phyloP scores from a whole-genome alignment of 2,329 filamentous ascomycete genomes.

The Hirsutella thompsonii region DNA sequence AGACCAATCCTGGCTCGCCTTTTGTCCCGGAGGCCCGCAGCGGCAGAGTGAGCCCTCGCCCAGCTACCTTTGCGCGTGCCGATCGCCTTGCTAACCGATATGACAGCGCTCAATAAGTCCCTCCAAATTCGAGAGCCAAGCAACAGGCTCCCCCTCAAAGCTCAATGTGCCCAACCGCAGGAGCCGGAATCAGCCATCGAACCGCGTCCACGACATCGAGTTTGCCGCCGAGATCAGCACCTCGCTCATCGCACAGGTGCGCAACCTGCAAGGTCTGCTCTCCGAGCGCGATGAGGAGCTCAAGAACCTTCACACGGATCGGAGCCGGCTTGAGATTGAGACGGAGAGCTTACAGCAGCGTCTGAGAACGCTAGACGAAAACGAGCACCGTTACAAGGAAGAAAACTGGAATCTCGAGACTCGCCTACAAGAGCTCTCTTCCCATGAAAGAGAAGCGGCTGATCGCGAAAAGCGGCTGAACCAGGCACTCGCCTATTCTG shows the following conservation, averaged over 20 bases:
- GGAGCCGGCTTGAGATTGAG: constrained; percentile 70
- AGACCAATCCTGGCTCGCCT: constrained; percentile 39
- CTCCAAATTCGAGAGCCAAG: constrained; percentile 72
- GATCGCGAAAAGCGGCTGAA: constrained; percentile 76
- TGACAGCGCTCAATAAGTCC: constrained; percentile 55
- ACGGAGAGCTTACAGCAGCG: constrained; percentile 68
- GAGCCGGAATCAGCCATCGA: constrained; percentile 78
- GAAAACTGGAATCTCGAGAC: constrained; percentile 98
- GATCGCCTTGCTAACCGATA: constrained; percentile 5
- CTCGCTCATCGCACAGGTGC: constrained; percentile 84
- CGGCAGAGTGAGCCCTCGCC: constrained; percentile 32
- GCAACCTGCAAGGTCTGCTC: constrained; percentile 74
- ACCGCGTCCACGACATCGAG: constrained; percentile 87
- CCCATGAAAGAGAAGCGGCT: constrained; percentile 58
- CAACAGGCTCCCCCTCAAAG: constrained; percentile 79
- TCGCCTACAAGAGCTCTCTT: constrained; percentile 70
- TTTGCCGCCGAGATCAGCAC: constrained; percentile 98
- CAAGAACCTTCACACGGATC: constrained; percentile 61
- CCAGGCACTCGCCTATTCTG: constrained; percentile 55
- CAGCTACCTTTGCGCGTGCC: neutral
- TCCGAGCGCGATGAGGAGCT: constrained; percentile 80
- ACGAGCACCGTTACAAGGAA: constrained; percentile 91
- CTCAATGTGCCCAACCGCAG: constrained; percentile 76
- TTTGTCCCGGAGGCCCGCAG: constrained; percentile 38
- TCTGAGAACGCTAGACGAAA: constrained; percentile 76